phyloP scores from a whole-genome alignment of 2,329 filamentous ascomycete species.

The Epichloe gansuensis region DNA sequence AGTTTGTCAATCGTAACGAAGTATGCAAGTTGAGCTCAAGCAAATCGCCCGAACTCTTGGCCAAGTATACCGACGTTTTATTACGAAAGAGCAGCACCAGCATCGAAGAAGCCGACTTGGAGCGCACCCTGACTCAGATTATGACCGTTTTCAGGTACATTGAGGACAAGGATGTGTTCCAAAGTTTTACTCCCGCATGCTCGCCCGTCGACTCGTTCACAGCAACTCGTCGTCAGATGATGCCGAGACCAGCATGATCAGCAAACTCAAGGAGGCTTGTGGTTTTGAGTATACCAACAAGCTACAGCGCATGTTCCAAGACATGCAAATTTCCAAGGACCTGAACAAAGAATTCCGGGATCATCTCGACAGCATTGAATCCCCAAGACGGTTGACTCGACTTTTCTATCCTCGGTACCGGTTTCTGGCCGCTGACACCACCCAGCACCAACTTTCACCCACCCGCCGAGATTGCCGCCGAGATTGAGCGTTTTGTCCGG shows the following conservation, averaged over 20 bases:
- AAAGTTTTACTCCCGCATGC: constrained; percentile 96
- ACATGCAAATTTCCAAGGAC: constrained; percentile 98
- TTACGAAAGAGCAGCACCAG: constrained; percentile 88
- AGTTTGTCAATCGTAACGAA: constrained; percentile 96
- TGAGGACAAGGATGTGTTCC: constrained; percentile 99
- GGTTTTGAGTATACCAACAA: constrained; percentile 99
- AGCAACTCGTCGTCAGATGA: constrained; percentile 93
- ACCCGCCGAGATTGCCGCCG: constrained; percentile 70
- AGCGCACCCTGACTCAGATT: constrained; percentile 77
- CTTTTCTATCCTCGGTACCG: constrained; percentile 91
- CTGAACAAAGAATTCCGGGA: constrained; percentile 83
- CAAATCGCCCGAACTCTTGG: constrained; percentile 85
- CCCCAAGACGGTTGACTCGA: constrained; percentile 66
- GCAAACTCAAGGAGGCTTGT: constrained; percentile 95
- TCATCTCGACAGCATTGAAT: constrained; percentile 43
- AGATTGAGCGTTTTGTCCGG: constrained; percentile 76
- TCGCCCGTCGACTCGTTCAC: constrained; percentile 88
- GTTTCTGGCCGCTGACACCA: constrained; percentile 89
- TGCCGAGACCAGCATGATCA: constrained; percentile 98
- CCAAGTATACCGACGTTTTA: constrained; percentile 88
- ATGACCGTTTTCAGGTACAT: constrained; percentile 99
- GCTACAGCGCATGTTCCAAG: constrained; percentile 98
- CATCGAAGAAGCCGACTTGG: constrained; percentile 86
- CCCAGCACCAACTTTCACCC: constrained; percentile 83
- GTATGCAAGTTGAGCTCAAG: constrained; percentile 90